Percentiles rank a stretch among this genome's conserved stretches.
Evolutionary conservation across 345 rosid genomes (phyloP).

Genomic region (Populus deltoides): DNA sequence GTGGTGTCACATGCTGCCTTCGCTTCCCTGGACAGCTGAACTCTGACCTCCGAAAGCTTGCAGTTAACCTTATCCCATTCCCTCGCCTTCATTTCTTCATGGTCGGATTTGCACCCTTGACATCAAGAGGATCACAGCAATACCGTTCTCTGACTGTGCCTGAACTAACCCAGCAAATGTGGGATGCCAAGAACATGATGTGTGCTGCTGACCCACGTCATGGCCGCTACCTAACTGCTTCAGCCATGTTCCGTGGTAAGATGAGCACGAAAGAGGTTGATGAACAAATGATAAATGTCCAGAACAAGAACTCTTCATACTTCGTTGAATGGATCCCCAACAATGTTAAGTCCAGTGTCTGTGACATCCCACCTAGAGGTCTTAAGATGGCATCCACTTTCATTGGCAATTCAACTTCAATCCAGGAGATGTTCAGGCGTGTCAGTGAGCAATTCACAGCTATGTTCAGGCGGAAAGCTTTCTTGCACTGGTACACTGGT

Average conservation of each 20-base stretch:
- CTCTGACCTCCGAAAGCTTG: constrained; percentile 28
- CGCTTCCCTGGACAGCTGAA: constrained; percentile 29
- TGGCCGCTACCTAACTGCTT: constrained; percentile 27
- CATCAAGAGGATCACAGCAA: constrained; percentile 28
- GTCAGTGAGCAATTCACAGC: constrained; percentile 27
- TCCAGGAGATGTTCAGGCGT: constrained; percentile 30
- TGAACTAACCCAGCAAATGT: constrained; percentile 28
- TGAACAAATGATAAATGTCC: constrained; percentile 30
- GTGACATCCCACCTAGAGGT: constrained; percentile 28
- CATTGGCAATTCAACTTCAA: constrained; percentile 24
- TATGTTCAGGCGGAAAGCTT: constrained; percentile 31
- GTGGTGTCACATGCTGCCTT: constrained; percentile 29
- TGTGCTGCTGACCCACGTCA: constrained; percentile 30
- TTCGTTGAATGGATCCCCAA: constrained; percentile 31
- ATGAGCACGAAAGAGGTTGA: constrained; percentile 29
- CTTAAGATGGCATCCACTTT: constrained; percentile 26
- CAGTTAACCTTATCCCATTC: constrained; percentile 28
- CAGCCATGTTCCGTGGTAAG: constrained; percentile 30
- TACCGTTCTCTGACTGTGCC: constrained; percentile 28
- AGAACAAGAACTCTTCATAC: constrained; percentile 30
- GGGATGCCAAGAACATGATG: constrained; percentile 32
- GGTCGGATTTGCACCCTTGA: constrained; percentile 29
- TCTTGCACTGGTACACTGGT: constrained; percentile 26
- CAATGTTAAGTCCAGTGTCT: constrained; percentile 25
- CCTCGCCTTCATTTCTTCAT: constrained; percentile 29